phyloP scores from a whole-genome alignment of 306 rosid species.

The Trifolium repens region DNA sequence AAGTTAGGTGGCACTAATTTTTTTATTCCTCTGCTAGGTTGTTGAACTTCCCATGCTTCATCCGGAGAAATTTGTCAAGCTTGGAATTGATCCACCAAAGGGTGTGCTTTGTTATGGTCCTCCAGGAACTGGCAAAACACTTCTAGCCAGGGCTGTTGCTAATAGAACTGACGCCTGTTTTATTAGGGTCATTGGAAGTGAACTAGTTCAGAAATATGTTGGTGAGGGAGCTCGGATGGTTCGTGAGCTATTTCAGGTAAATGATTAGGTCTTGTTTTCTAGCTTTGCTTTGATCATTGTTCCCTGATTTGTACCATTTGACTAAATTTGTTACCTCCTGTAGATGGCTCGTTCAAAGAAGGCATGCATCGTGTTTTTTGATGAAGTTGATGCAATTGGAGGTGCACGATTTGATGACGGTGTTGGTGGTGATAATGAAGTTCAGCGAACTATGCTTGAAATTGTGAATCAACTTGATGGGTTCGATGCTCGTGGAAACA shows the following conservation, averaged over 20 bases:
- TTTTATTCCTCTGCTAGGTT: constrained; percentile 58
- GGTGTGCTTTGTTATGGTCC: constrained; percentile 99
- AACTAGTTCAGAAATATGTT: constrained; percentile 95
- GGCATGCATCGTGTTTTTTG: constrained; percentile 95
- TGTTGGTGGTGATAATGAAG: constrained; percentile 97
- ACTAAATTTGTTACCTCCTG: constrained; percentile 29
- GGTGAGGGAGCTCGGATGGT: constrained; percentile 99
- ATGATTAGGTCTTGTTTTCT: not conserved
- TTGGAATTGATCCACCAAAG: constrained; percentile 99
- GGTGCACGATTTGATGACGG: constrained; percentile 99
- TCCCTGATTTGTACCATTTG: constrained; percentile 8
- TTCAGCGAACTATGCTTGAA: constrained; percentile 98
- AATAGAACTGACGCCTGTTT: constrained; percentile 99
- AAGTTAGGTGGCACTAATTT: constrained; percentile 34
- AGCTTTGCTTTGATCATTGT: constrained; percentile 11
- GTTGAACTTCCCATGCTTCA: constrained; percentile 99
- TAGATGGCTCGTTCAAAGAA: constrained; percentile 99
- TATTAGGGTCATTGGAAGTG: constrained; percentile 98
- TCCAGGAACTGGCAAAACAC: constrained; percentile 99
- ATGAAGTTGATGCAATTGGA: constrained; percentile 99
- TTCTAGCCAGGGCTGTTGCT: constrained; percentile 97
- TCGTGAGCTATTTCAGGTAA: constrained; percentile 94
- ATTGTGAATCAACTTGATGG: constrained; percentile 99
- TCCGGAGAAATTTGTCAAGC: constrained; percentile 97
- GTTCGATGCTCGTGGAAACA: constrained; percentile 96